phyloP scores from a whole-genome alignment of 805 yeast genomes.

The Brettanomyces naardenensis region DNA sequence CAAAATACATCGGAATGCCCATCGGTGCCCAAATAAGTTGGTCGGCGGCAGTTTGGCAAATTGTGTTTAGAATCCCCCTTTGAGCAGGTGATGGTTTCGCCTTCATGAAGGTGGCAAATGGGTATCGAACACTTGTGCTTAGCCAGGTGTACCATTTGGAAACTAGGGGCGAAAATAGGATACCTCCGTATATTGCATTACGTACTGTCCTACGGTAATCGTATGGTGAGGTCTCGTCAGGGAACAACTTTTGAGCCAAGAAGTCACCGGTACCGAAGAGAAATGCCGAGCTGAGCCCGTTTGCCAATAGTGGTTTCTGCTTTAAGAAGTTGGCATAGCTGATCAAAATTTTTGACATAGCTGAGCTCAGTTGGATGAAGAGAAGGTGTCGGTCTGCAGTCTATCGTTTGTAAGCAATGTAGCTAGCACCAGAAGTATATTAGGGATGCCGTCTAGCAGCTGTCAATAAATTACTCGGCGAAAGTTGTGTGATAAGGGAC shows the following conservation, averaged over 20 bases:
- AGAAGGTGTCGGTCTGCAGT: no score
- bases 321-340: conserved; percentile 1
- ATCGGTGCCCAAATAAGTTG: conserved; percentile 75
- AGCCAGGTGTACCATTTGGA: conserved; percentile 60
- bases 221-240: conserved; percentile 24
- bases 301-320: conserved; percentile 2
- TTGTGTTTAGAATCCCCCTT: conserved; percentile 25
- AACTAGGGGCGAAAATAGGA: conserved; percentile 71
- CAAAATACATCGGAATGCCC: conserved; percentile 64
- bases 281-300: conserved; percentile 8
- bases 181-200: conserved; percentile 63
- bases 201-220: conserved; percentile 53
- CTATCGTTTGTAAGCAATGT: no score
- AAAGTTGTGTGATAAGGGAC: no score
- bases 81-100: conserved; percentile 3
- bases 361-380: no score
- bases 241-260: conserved; percentile 55
- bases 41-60: conserved; percentile 55
- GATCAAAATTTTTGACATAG: not conserved
- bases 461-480: no score
- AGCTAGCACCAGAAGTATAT: no score
- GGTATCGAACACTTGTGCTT: conserved; percentile 30
- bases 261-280: conserved; percentile 71
- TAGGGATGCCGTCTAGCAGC: no score
- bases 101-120: conserved; percentile 13